These are phyloP conservation scores for Candida michaelii DNA, from an alignment of 805 yeast species.

Conservation along the genomic window DNA sequence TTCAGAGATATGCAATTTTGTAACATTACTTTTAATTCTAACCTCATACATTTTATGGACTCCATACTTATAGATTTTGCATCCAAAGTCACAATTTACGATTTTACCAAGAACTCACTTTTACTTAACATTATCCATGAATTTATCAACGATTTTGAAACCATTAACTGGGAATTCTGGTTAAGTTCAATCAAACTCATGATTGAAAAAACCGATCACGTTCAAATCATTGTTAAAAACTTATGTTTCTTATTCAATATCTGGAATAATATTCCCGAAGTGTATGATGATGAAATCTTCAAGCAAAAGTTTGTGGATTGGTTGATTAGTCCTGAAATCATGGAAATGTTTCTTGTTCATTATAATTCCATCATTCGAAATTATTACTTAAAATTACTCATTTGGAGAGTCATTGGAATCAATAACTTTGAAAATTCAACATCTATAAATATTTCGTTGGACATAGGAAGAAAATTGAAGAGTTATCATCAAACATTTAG, in stretches of 20 bases:
- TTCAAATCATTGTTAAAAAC: conserved; percentile 61
- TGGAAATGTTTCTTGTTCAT: conserved; percentile 65
- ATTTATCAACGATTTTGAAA: conserved; percentile 32
- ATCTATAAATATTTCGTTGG: conserved; percentile 28
- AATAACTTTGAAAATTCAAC: conserved; percentile 38
- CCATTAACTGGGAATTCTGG: conserved; percentile 79
- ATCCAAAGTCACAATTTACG: conserved; percentile 34
- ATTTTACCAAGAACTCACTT: conserved; percentile 37
- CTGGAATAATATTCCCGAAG: conserved; percentile 67
- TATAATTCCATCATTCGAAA: conserved; percentile 79
- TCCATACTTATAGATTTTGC: conserved; percentile 36
- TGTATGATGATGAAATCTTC: conserved; percentile 36
- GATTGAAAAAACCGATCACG: conserved; percentile 58
- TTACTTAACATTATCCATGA: conserved; percentile 43
- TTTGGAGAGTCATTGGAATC: conserved; percentile 61
- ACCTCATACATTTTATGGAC: conserved; percentile 26
- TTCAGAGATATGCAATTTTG: conserved; percentile 35
- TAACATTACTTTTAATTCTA: conserved; percentile 4
- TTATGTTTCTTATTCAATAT: conserved; percentile 67
- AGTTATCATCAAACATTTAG: conserved; percentile 24
- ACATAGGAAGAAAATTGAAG: conserved; percentile 31
- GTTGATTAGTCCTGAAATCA: conserved; percentile 50
- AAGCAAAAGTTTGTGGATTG: conserved; percentile 53
- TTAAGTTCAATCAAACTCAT: conserved; percentile 54
- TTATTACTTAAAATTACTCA: conserved; percentile 61